Base-by-base conservation (phyloP, 1,139 yeast species). In the Suhomyces atakaporum region DNA sequence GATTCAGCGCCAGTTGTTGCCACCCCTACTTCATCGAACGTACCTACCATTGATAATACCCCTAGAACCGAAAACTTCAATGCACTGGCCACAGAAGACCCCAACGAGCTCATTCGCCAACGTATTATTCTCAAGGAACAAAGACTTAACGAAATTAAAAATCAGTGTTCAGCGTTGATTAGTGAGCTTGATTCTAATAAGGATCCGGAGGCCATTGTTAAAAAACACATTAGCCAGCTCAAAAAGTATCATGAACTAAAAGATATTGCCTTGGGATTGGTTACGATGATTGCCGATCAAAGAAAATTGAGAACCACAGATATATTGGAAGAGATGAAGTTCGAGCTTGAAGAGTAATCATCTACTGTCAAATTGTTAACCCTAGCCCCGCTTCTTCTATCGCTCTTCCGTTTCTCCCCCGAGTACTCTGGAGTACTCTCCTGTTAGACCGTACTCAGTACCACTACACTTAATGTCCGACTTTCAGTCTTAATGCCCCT, bases 271-370 rank as follows among this genome's bases (percentile, higher is more conserved):
- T 53, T 75, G 44, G 72, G 70, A 3, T 53, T 77, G 41, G 68
- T 76, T 16, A 63, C 73, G 22, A 60, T 73, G 65, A 75, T 76
- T 33, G 79, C 80, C 2, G 76, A 73, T 40, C 75, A 70, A 42
- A 60, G 75, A 36, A 58, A 67, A 31, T 56, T 70, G 14, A 57
- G 69, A 35, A 62, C 73, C 13, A 54, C 62, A 8, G 75, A 70
- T 38, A 65, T 75, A 15, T 50, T 75, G 40, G 60, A 62, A 38
- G 66, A 63, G 31, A 60, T 61, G 64, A 54, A 52, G 33, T 43
- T 56, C 16, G 60, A 59, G 25, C 39, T 42, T 16, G 54, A 52
- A 27, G 42, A 38, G 8, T 34, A 29, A n/a, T 18, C 18, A 9
- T 7, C 7, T 15, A n/a, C n/a, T n/a, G n/a, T n/a, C n/a, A n/a